Conservation (phyloP, 148 eudicot genomes). For the Hydrangea macrophylla region DNA sequence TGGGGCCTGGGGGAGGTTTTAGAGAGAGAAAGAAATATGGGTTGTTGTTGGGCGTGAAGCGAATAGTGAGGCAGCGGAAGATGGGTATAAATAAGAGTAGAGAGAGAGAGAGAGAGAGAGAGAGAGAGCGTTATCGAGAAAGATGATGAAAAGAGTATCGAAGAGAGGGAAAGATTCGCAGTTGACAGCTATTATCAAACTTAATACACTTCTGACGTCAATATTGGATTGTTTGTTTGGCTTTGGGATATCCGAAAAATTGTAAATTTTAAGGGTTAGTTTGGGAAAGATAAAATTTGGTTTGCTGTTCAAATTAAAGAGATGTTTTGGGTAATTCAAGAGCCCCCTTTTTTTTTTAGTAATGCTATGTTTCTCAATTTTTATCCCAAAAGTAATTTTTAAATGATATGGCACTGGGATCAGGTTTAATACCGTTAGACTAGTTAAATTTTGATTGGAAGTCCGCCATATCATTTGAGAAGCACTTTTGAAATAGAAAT, state of each 20-base stretch:
- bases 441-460: too few relatives aligned
- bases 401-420: too few relatives aligned
- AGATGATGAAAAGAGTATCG: conserved; percentile 18
- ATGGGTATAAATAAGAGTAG: conserved; percentile 13
- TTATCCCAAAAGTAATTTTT: too few relatives aligned
- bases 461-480: too few relatives aligned
- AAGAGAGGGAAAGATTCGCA: conserved; percentile 22
- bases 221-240: neutral
- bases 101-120: neutral
- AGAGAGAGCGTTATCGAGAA: conserved; percentile 14
- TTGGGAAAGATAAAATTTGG: neutral
- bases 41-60: neutral
- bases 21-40: conserved; percentile 7
- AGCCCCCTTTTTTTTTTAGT: too few relatives aligned
- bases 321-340: too few relatives aligned
- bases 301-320: too few relatives aligned
- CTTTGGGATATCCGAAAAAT: neutral
- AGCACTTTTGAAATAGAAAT: too few relatives aligned
- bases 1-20: neutral
- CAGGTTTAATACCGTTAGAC: too few relatives aligned
- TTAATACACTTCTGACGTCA: conserved; percentile 1
- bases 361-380: too few relatives aligned
- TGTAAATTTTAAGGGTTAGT: neutral
- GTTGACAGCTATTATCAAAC: conserved; percentile 27
- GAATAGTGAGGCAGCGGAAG: neutral